Base-by-base conservation (phyloP, 192 early-diverging fungal genomes). In the Allomyces arbusculus region DNA sequence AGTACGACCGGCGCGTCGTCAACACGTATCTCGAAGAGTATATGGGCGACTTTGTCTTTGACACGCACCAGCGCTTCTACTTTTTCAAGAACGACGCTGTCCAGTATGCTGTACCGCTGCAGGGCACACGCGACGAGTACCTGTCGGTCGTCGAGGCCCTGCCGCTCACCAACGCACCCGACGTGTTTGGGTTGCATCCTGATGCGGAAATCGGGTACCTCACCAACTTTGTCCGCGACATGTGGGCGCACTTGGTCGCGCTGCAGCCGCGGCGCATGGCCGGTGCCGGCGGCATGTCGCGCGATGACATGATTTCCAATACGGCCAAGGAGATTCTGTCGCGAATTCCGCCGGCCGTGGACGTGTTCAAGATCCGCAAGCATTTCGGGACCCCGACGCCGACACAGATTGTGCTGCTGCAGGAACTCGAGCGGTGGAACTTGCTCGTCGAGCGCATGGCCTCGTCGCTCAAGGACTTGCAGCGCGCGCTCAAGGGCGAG, bases 151-250 rank as follows among this genome's bases (percentile, higher is more conserved):
- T 93, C 44, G 78, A 80, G 25, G 79, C 78, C 40, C 69, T 98
- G 66, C 91, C 92, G 1, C 92, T 93, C 40, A 80, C 84, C 68
- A 89, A 98, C 74, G 92, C 97, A n/a, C 96, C 96, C 10, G 85
- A 89, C 8, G 98, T 95, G 95, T 78, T 99, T 44, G 92, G 97
- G 10, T 79, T 99, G 64, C 94, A 93, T 23, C 69, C 81, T 5
- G 92, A 92, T 68, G 93, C 97, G 11, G 97, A 99, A 74, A 86
- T 80, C 63, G 84, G 96, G 62, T 77, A 96, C 40, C 81, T 91
- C 65, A 84, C 87, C 24, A 79, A 80, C 40, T 90, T 91, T 74
- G 92, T 90, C 44, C 79, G 81, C 24, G 80, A 73, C 65, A 84
- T 84, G 79, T 84, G 82, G 82, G 70, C 68, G 4, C 80, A 84